Evolutionary conservation across 805 yeast genomes (phyloP), one percentile per base, ranked within the genome.

Genomic region (Sporopachydermia quercuum): DNA sequence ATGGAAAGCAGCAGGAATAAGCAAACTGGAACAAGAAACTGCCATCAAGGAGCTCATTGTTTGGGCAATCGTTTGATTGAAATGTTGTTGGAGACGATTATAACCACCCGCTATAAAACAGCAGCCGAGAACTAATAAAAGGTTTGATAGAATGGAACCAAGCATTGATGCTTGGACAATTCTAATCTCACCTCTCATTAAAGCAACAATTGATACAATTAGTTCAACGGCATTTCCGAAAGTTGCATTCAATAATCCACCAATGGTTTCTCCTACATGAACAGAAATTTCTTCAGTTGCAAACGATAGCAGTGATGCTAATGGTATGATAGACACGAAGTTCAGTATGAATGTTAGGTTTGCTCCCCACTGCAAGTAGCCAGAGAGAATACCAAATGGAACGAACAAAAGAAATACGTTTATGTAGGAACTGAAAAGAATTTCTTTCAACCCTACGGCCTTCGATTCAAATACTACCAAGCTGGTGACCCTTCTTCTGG

Each of bases 151-250:
- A 45, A 91, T 83, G 40, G 94, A 80, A 19, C 98, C 98, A 42
- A 91, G 70, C 97, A 91, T 89, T 15, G 94, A 82, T 2, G 97
- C 94, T 61, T 91, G 97, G 18, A 91, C 97, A 52, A 91, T 87
- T 46, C 94, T 71, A 39, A 91, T 76, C 60, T 91, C 96, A 48
- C 84, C 82, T 36, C 82, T 79, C 48, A 62, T 67, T 51, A 91
- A 66, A 1, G 98, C 98, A 49, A 91, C 85, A 18, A 91, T 66
- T 1, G 95, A 82, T 27, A 91, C 97, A 57, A 91, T 91, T 44
- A 91, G 74, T 62, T 91, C 98, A 16, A 91, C 96, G 2, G 97
- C 97, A 57, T 91, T 91, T 43, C 98, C 98, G 56, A 91, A 84
- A 5, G 97, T 87, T 2, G 98, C 98, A 61, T 91, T 91, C 52